Evolutionary conservation across 1,284 basidiomycete species (phyloP), one percentile per base, ranked within the genome.

Genomic region (Baeospora myosura): DNA sequence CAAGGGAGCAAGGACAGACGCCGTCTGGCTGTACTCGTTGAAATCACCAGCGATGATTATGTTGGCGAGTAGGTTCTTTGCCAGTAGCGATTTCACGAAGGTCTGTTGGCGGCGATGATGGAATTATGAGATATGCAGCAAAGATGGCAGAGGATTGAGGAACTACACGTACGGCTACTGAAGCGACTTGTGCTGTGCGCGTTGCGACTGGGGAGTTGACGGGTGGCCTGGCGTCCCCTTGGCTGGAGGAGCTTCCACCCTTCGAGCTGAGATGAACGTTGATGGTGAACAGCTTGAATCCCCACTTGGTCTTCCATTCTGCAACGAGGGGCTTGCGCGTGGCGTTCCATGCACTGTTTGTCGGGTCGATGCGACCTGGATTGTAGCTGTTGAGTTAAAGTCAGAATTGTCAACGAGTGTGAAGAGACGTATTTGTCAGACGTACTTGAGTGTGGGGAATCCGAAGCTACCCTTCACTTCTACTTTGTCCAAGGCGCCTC

Each of bases 231-330:
- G 73, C 68, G 46, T 80, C 65, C 12, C 78, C 80, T 48, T 76
- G 65, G 3, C 66, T 65, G 1, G 74, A 71, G 22, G 69, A 69
- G 47, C 75, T 74, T 17, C 73, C 77, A 24, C 66, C 67, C 55
- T 83, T 83, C 16, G 78, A 74, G 33, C 68, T 69, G 40, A 77
- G 64, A 53, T 83, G 79, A 5, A 80, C 61, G 52, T 81, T 79
- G 46, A 81, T 63, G 4, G 78, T 78, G 58, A 72, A 79, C 49
- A 80, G 67, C 2, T 65, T 63, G 7, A 61, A 47, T 8, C 75
- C 75, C 3, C 55, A 53, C 3, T 59, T 46, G 1, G 74, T 76
- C 48, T 67, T 55, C 75, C 77, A 81, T 36, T 68, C 66, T 1
- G 77, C 77, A 4, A 71, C 77, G 11, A 83, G 62, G 0, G 80